phyloP scores from a whole-genome alignment of 1,284 basidiomycete genomes.

The Ceratobasidium sp. region DNA sequence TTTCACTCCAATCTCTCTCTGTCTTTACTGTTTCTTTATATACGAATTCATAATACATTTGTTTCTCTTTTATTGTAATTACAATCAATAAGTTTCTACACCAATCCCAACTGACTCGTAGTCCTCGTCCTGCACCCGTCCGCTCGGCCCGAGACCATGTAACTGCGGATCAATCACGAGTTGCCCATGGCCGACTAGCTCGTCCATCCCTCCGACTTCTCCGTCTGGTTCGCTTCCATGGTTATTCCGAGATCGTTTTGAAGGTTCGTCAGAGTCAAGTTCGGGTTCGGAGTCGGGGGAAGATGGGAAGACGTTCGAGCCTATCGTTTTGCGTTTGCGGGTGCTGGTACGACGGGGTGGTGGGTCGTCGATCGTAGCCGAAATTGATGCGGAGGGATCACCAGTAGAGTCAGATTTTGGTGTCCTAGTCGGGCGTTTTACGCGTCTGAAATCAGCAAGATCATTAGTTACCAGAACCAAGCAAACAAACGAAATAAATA shows the following conservation, averaged over 20 bases:
- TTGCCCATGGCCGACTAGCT: neutral
- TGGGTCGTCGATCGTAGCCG: neutral
- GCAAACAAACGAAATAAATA: too few relatives aligned
- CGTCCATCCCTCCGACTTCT: neutral
- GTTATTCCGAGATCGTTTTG: neutral
- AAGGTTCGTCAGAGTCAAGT: neutral
- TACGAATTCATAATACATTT: too few relatives aligned
- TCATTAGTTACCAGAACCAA: too few relatives aligned
- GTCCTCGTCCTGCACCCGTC: too few relatives aligned
- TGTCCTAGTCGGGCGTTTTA: neutral
- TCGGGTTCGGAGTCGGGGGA: neutral
- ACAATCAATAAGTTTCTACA: too few relatives aligned
- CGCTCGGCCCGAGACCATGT: neutral
- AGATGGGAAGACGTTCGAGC: neutral
- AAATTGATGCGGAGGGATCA: neutral
- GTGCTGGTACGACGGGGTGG: neutral
- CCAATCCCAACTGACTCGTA: too few relatives aligned
- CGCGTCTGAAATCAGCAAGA: neutral
- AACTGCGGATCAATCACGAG: conserved; percentile 8
- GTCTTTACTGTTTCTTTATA: too few relatives aligned
- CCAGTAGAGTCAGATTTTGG: neutral
- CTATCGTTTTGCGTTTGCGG: neutral
- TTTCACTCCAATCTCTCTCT: too few relatives aligned
- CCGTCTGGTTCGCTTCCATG: neutral
- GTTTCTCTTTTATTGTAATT: neutral